Base-by-base conservation (phyloP, 768 basidiomycete species). In the Melanogaster broomeanus region DNA sequence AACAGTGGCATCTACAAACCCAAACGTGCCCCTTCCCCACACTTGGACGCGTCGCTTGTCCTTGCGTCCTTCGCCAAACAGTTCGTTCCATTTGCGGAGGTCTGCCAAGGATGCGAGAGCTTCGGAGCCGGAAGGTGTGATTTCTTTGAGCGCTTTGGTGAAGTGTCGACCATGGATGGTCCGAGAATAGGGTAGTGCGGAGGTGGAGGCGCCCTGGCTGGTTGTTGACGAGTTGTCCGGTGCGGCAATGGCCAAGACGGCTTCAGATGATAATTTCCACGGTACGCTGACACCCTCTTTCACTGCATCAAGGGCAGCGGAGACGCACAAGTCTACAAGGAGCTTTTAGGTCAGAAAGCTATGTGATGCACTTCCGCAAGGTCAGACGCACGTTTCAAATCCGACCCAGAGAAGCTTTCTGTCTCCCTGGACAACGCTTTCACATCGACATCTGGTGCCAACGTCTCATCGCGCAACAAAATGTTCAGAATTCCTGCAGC, bases 321-420 rank as follows among this genome's bases (percentile, higher is more conserved):
- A 85, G 24, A 98, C 94, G 66, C 93, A 95, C 19, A 97, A 72
- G 70, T 98, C 94, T 97, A 60, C 8, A 46, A 40, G n/a, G 43
- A 28, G 19, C 0, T 9, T 56, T 18, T 21, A 50, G 33, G 25
- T 61, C 31, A 56, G 52, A 44, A 49, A 47, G 45, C 22, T 30
- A 48, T 25, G 5, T 6, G 34, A 9, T 7, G 0, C 6, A 16
- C 19, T 6, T 39, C 33, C 24, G 31, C 51, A 42, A 31, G 40
- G 13, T 21, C 3, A 48, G 15, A 75, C 89, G 64, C 52, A 96
- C 94, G 92, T 70, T 96, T 97, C 52, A 98, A 75, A 68, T 98
- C 94, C 24, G 93, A 96, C 15, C 94, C 94, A 50, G 94, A 98
- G 69, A 93, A 98, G 46, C 81, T 83, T 48, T 90, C 88, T 0